Percentiles rank a stretch among this genome's conserved stretches.
These are phyloP conservation scores for Botrytis byssoidea DNA, from an alignment of 2,329 filamentous ascomycete species.

Conservation along the genomic window DNA sequence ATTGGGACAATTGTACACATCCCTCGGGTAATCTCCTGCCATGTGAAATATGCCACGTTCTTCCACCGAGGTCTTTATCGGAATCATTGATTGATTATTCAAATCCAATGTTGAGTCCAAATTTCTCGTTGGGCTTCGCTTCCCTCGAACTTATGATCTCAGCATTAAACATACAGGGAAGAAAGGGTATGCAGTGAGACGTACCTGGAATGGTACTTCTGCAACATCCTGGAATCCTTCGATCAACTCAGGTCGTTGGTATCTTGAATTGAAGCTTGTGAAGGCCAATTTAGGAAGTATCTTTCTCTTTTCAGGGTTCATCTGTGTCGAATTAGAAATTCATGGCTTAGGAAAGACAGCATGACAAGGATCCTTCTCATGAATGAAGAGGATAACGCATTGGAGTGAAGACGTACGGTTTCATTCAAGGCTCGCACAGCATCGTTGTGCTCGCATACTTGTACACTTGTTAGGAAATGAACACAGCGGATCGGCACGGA, in stretches of 20 bases:
- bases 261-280: constrained; percentile 68
- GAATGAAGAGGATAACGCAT: constrained; percentile 1
- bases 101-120: constrained; percentile 80
- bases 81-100: constrained; percentile 25
- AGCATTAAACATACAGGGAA: constrained; percentile 22
- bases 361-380: neutral
- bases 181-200: constrained; percentile 29
- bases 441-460: constrained; percentile 76
- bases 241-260: constrained; percentile 64
- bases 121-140: constrained; percentile 62
- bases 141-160: constrained; percentile 33
- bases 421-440: constrained; percentile 69
- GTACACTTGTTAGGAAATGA: constrained; percentile 72
- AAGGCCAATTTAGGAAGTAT: constrained; percentile 80
- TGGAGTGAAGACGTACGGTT: constrained; percentile 30
- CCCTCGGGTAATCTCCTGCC: neutral
- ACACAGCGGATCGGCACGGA: constrained; percentile 79
- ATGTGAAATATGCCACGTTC: constrained; percentile 19
- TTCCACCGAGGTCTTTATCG: neutral
- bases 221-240: constrained; percentile 86
- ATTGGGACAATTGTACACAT: constrained; percentile 14
- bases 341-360: neutral
- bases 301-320: constrained; percentile 80
- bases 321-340: constrained; percentile 41
- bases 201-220: constrained; percentile 68